These are phyloP conservation scores for Penicillium aurantiogriseum DNA, from an alignment of 2,329 filamentous ascomycete species.

Conservation along the genomic window DNA sequence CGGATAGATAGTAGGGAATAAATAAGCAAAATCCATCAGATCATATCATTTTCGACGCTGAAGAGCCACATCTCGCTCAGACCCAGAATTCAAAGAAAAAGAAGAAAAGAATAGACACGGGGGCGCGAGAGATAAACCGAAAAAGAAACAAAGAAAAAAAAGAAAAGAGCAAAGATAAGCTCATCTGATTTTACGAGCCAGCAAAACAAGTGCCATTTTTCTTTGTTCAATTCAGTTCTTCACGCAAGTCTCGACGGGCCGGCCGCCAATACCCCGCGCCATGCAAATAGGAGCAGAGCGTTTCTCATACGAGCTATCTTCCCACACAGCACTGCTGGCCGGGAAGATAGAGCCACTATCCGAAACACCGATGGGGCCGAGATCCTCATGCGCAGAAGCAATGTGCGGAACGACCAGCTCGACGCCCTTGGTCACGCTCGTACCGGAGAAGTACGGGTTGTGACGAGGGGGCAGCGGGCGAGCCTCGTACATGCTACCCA, in stretches of 20 bases:
- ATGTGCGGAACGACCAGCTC: constrained; percentile 44
- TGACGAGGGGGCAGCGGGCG: constrained; percentile 43
- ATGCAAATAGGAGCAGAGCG: constrained; percentile 15
- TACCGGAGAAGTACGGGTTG: constrained; percentile 39
- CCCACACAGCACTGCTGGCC: constrained; percentile 32
- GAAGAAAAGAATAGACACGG: background rate
- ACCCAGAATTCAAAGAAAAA: background rate
- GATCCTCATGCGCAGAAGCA: constrained; percentile 14
- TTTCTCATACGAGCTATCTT: constrained; percentile 15
- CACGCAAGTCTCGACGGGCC: constrained; percentile 1
- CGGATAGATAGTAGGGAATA: background rate
- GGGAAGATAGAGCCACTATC: constrained; percentile 31
- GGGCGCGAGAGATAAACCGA: background rate
- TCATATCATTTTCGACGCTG: constrained; percentile 7
- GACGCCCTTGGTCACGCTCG: constrained; percentile 34
- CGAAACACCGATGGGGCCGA: constrained; percentile 17
- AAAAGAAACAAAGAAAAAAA: background rate
- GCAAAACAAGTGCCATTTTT: background rate
- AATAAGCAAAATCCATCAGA: constrained; percentile 8
- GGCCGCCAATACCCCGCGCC: constrained; percentile 1
- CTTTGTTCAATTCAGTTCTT: constrained; percentile 5
- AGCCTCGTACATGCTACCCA: constrained; percentile 25
- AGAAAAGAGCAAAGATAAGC: background rate
- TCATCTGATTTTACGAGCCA: background rate
- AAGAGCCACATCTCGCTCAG: constrained; percentile 1